Conservation (phyloP, 78 protist genomes). For the Tieghemostelium lacteum region DNA sequence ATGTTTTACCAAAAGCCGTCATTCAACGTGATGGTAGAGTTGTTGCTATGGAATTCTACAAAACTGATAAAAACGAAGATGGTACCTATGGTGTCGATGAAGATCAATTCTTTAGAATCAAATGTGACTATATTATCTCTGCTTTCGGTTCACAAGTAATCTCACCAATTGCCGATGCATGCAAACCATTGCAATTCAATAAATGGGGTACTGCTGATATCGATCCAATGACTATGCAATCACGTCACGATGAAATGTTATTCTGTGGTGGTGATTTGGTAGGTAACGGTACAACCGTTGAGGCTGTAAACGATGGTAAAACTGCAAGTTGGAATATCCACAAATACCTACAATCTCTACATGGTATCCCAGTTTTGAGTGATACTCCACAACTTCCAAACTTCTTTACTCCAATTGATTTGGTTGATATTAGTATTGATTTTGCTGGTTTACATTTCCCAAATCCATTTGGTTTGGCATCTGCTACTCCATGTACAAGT, state of each 20-base stretch:
- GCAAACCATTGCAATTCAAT: conserved; percentile 78
- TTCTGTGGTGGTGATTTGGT: conserved; percentile 96
- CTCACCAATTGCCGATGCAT: conserved; percentile 30
- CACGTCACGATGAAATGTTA: conserved; percentile 68
- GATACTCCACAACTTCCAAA: conserved; percentile 87
- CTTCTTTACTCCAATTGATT: conserved; percentile 93
- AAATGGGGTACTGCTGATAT: conserved; percentile 85
- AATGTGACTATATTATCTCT: conserved; percentile 93
- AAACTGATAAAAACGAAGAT: conserved; percentile 86
- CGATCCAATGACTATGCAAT: conserved; percentile 83
- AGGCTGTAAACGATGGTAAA: conserved; percentile 97
- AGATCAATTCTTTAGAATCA: conserved; percentile 85
- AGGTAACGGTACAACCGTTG: conserved; percentile 94
- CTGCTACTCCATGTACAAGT: conserved; percentile 95
- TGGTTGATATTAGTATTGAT: conserved; percentile 90
- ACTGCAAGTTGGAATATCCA: conserved; percentile 95
- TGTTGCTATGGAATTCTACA: conserved; percentile 85
- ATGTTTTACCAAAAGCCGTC: conserved; percentile 81
- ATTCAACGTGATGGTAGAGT: conserved; percentile 85
- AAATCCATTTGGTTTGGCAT: conserved; percentile 98
- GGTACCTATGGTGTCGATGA: conserved; percentile 90
- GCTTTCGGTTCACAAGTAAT: conserved; percentile 93
- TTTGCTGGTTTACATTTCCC: conserved; percentile 91
- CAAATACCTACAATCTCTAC: conserved; percentile 85
- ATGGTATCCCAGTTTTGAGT: conserved; percentile 80